Percentiles rank a stretch among this genome's conserved stretches.
These are phyloP conservation scores for Neofusicoccum cordaticola DNA, from an alignment of 2,329 filamentous ascomycete genomes.

Conservation along the genomic window DNA sequence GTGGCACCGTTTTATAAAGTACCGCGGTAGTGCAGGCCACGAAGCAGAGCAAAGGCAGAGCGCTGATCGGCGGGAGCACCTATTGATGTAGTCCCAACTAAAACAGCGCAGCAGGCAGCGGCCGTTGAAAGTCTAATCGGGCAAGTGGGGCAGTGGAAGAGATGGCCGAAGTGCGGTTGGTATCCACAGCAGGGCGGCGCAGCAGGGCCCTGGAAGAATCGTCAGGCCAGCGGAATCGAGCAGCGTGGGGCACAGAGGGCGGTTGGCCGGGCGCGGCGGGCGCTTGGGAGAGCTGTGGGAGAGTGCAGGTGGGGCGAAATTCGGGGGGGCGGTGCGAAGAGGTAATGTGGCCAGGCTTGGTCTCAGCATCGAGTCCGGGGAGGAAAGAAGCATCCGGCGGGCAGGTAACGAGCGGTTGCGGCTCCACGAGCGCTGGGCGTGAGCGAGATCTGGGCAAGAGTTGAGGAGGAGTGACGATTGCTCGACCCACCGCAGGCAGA, in stretches of 20 bases:
- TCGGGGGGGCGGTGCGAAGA: neutral
- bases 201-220: neutral
- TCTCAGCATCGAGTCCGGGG: constrained; percentile 13
- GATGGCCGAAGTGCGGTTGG: neutral
- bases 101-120: neutral
- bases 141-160: neutral
- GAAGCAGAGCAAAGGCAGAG: neutral
- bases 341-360: constrained; percentile 7
- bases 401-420: constrained; percentile 12
- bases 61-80: neutral
- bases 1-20: neutral
- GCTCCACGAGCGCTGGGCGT: constrained; percentile 7
- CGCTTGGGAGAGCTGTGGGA: neutral
- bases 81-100: too few species aligned
- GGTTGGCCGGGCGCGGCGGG: neutral
- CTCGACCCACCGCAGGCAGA: constrained; percentile 3
- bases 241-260: neutral
- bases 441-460: neutral
- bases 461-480: constrained; percentile 2
- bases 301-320: neutral
- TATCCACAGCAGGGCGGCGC: neutral
- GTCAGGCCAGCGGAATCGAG: neutral
- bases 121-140: neutral
- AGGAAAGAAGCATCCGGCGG: constrained; percentile 7
- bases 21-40: neutral